Evolutionary conservation across 2,329 filamentous ascomycete genomes (phyloP).

Genomic region (Juglanconis juglandina): DNA sequence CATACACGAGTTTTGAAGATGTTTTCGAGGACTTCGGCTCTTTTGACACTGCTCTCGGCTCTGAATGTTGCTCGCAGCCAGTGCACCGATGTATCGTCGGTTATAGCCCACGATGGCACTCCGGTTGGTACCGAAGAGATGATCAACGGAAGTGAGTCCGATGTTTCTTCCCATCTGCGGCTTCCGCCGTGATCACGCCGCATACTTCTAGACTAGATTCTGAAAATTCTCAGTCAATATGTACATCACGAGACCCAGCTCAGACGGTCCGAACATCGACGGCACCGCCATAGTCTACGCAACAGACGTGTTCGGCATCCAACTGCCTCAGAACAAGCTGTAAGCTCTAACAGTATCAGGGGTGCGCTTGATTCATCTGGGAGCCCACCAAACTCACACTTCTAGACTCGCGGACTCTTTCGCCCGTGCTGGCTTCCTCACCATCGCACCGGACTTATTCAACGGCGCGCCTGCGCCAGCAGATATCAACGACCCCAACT

Average conservation of each 20-base stretch:
- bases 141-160: neutral
- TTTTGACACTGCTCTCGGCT: neutral
- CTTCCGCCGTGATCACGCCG: no score
- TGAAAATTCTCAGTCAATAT: neutral
- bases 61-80: neutral
- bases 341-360: conserved; percentile 4
- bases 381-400: neutral
- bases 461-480: conserved; percentile 50
- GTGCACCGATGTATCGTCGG: neutral
- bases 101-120: neutral
- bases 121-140: neutral
- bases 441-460: conserved; percentile 65
- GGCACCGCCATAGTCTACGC: conserved; percentile 17
- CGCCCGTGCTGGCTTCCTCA: conserved; percentile 64
- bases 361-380: neutral
- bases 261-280: neutral
- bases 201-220: no score
- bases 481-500: conserved; percentile 34
- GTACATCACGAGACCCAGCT: neutral
- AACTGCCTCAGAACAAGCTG: conserved; percentile 26
- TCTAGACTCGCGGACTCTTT: conserved; percentile 58
- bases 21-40: neutral
- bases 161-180: neutral
- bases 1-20: neutral
- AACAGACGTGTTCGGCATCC: conserved; percentile 28